A percentile compares a stretch with the other conserved stretches of the same genome.
Conservation (phyloP, 768 basidiomycete genomes). For the Arthromyces matolae region DNA sequence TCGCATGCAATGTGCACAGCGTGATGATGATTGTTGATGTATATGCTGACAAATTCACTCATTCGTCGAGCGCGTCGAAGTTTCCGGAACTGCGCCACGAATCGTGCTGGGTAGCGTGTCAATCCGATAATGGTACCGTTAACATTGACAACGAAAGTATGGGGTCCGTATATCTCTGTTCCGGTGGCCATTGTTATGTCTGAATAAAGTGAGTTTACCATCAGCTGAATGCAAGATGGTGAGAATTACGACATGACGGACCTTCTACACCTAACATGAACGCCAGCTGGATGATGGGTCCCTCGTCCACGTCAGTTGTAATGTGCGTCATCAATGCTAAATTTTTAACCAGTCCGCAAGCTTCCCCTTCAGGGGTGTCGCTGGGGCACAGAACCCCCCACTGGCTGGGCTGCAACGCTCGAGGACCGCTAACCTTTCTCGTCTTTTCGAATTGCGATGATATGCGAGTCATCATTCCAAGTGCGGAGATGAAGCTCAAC, state of each 20-base stretch:
- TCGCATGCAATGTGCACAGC: constrained; percentile 96
- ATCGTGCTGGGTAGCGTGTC: constrained; percentile 78
- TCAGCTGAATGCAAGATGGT: not conserved
- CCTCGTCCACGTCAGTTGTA: constrained; percentile 97
- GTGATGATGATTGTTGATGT: constrained; percentile 92
- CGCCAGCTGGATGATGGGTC: constrained; percentile 82
- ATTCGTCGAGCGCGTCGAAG: constrained; percentile 87
- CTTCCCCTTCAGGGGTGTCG: constrained; percentile 99
- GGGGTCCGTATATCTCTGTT: constrained; percentile 90
- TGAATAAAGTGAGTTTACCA: constrained; percentile 26
- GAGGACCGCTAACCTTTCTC: constrained; percentile 94
- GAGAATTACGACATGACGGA: constrained; percentile 25
- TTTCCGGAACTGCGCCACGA: constrained; percentile 88
- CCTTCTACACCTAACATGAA: constrained; percentile 98
- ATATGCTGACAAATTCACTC: constrained; percentile 95
- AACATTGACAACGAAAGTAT: constrained; percentile 93
- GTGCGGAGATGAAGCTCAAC: constrained; percentile 91
- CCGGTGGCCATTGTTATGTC: constrained; percentile 93
- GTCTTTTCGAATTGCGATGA: constrained; percentile 99
- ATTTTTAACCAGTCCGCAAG: constrained; percentile 98
- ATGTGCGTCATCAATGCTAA: constrained; percentile 99
- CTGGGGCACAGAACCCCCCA: constrained; percentile 99
- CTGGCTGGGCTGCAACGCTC: constrained; percentile 95
- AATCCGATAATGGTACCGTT: constrained; percentile 96
- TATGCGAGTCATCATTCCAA: constrained; percentile 99